Percentiles rank a stretch among this genome's conserved stretches.
These are phyloP conservation scores for Pseudogymnoascus sp. DNA, from an alignment of 2,329 filamentous ascomycete species.

Conservation along the genomic window DNA sequence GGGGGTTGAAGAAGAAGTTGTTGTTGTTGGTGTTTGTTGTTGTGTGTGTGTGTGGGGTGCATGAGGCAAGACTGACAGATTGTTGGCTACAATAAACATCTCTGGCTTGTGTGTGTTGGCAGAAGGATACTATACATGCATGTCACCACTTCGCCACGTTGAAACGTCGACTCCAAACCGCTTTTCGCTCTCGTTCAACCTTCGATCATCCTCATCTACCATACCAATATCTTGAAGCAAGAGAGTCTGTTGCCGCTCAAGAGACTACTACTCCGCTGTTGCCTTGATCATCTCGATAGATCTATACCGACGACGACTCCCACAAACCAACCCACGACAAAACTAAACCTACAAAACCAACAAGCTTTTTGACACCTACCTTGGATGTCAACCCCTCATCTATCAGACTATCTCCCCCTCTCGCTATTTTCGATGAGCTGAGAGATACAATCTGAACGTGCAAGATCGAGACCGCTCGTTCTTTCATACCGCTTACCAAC, in stretches of 20 bases:
- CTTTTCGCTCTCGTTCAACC: neutral
- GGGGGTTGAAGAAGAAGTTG: neutral
- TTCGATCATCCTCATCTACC: neutral
- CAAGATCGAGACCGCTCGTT: conserved; percentile 5
- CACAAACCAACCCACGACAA: neutral
- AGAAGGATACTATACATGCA: neutral
- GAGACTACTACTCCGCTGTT: neutral
- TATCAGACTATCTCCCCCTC: conserved; percentile 1
- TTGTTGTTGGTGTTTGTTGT: neutral
- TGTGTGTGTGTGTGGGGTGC: conserved; percentile 1
- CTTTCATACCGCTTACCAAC: neutral
- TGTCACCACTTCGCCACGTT: neutral
- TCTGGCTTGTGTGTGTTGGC: neutral
- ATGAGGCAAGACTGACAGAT: neutral
- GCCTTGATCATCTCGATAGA: neutral
- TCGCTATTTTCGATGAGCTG: conserved; percentile 3
- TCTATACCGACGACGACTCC: neutral
- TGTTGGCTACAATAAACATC: neutral
- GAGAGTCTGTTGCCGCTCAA: neutral
- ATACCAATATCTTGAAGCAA: neutral
- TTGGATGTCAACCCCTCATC: neutral
- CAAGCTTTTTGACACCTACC: conserved; percentile 1
- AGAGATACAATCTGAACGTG: neutral
- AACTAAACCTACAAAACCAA: neutral
- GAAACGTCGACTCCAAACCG: neutral